Percentiles rank a stretch among this genome's conserved stretches.
These are phyloP conservation scores for Moesziomyces globuligerus DNA, from an alignment of 1,284 basidiomycete species.

Conservation along the genomic window DNA sequence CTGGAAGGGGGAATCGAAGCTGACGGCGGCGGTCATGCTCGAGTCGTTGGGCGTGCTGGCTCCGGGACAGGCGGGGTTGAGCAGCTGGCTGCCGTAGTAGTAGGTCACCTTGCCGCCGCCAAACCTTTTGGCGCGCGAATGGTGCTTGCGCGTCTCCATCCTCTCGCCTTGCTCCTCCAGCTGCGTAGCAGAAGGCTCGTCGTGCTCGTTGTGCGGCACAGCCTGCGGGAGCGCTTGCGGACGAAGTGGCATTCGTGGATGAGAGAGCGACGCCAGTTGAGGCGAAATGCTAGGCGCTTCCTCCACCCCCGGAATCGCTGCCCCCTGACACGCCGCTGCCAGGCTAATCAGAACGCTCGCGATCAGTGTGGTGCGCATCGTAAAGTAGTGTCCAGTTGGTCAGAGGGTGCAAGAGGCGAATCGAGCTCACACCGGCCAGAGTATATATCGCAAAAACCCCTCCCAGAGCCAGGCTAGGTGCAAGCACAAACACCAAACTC, in stretches of 20 bases:
- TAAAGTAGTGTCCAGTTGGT: too few species aligned
- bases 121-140: slow-evolving; percentile 11
- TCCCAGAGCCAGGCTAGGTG: too few species aligned
- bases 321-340: too few species aligned
- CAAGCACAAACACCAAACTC: too few species aligned
- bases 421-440: too few species aligned
- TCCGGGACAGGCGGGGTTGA: slow-evolving; percentile 29
- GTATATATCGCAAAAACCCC: too few species aligned
- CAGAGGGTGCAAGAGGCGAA: too few species aligned
- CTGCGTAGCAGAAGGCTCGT: not conserved
- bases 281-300: not conserved
- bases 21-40: slow-evolving; percentile 38
- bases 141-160: slow-evolving; percentile 12
- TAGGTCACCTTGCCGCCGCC: slow-evolving; percentile 29
- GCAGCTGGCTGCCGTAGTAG: slow-evolving; percentile 27
- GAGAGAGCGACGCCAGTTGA: not conserved
- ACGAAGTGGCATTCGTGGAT: not conserved
- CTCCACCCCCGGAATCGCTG: too few species aligned
- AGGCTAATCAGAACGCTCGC: not conserved
- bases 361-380: not conserved
- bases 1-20: slow-evolving; percentile 21
- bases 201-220: not conserved
- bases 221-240: not conserved
- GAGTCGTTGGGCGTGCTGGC: slow-evolving; percentile 14
- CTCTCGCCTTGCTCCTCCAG: not conserved